Conservation (phyloP, 768 basidiomycete species). For the Leucocoprinus leucothites region DNA sequence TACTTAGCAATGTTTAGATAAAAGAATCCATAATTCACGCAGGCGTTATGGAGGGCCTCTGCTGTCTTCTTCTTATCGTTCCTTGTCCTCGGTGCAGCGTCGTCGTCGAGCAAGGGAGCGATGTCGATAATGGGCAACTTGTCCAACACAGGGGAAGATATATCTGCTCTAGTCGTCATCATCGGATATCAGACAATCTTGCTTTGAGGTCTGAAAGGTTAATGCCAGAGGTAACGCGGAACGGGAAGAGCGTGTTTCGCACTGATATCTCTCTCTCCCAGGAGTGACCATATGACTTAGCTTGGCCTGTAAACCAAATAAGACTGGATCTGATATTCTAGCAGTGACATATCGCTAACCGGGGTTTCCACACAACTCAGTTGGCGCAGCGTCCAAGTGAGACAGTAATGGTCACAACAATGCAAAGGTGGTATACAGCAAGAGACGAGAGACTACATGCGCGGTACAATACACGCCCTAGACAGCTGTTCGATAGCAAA, state of each 20-base stretch:
- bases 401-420: too few relatives aligned
- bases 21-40: constrained; percentile 84
- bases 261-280: background rate
- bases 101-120: constrained; percentile 52
- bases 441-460: background rate
- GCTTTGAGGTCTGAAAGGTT: background rate
- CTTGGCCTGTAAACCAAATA: too few relatives aligned
- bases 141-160: constrained; percentile 4
- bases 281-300: background rate
- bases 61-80: constrained; percentile 44
- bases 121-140: constrained; percentile 72
- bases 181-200: background rate
- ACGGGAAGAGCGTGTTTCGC: background rate
- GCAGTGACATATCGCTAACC: too few relatives aligned
- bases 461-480: background rate
- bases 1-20: constrained; percentile 73
- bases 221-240: background rate
- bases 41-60: constrained; percentile 67
- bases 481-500: background rate
- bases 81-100: constrained; percentile 20
- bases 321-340: too few relatives aligned
- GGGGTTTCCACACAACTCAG: too few relatives aligned
- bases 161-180: background rate
- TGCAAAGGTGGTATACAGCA: too few relatives aligned
- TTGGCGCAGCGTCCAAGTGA: too few relatives aligned